Evolutionary conservation across 768 basidiomycete species (phyloP).

Genomic region (Podaxis sp.): DNA sequence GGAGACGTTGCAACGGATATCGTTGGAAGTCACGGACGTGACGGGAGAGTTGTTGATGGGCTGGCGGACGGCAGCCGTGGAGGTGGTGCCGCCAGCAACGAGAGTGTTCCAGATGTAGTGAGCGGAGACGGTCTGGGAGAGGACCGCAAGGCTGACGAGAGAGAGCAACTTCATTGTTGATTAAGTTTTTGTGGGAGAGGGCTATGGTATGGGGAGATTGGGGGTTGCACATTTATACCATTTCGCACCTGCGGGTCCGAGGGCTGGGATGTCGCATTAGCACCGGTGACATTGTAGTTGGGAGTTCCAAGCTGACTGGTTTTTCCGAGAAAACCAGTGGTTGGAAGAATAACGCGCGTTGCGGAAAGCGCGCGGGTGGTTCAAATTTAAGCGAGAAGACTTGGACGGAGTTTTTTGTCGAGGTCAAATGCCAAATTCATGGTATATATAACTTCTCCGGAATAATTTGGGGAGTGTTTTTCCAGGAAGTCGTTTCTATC

Average conservation of each 20-base stretch:
- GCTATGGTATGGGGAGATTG: neutral
- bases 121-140: conserved; percentile 31
- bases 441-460: neutral
- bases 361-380: neutral
- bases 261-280: neutral
- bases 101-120: conserved; percentile 37
- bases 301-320: neutral
- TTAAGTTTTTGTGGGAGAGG: neutral
- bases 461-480: neutral
- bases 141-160: conserved; percentile 23
- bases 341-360: neutral
- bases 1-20: conserved; percentile 38
- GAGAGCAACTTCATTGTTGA: conserved; percentile 29
- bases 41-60: conserved; percentile 36
- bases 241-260: neutral
- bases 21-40: conserved; percentile 27
- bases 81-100: conserved; percentile 28
- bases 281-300: neutral
- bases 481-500: neutral
- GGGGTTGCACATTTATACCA: neutral
- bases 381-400: neutral
- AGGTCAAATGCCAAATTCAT: neutral
- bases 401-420: neutral
- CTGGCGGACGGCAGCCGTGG: conserved; percentile 31
- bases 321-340: conserved; percentile 6